Evolutionary conservation across 2,329 filamentous ascomycete genomes (phyloP), one percentile per base, ranked within the genome.

Genomic region (Immersiporthe knoxdaviesiana): DNA sequence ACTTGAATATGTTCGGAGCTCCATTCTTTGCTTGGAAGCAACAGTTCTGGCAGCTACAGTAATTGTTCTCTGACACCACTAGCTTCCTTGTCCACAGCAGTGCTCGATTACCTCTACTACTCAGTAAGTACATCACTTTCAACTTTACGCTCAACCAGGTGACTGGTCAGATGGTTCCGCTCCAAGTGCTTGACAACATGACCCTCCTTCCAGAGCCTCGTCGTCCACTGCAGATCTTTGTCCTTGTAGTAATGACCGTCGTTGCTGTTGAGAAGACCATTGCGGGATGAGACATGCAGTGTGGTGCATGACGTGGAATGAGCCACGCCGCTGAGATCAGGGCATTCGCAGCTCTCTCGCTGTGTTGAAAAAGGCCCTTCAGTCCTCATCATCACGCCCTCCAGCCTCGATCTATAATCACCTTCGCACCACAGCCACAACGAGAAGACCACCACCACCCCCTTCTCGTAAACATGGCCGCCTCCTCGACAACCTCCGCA

Each of bases 401-500:
- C 21, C n/a, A 39, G 11, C 52, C n/a, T 58, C 14, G 1, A 18
- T 14, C 18, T 39, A 39, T n/a, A n/a, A n/a, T 11, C 2, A 5
- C 39, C 39, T 44, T 18, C 14, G 39, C 39, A 14, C n/a, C n/a
- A n/a, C n/a, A n/a, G n/a, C n/a, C n/a, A n/a, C n/a, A n/a, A n/a
- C n/a, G n/a, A n/a, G n/a, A n/a, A n/a, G n/a, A n/a, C n/a, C n/a
- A 39, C 10, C 10, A 39, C 37, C 41, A 44, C 14, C 41, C 7
- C 21, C 44, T n/a, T 18, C 21, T 10, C 21, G 10, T n/a, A 10
- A 56, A n/a, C 41, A 63, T 47, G 39, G 24, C 27, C 14, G 27
- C 27, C n/a, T 44, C 35, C 18, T n/a, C 35, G 58, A 56, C 21
- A 62, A 58, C 65, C 14, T 37, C 67, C n/a, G 37, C 70, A 27